Evolutionary conservation across 805 yeast genomes (phyloP).

Genomic region (Metschnikowia santaceciliae): DNA sequence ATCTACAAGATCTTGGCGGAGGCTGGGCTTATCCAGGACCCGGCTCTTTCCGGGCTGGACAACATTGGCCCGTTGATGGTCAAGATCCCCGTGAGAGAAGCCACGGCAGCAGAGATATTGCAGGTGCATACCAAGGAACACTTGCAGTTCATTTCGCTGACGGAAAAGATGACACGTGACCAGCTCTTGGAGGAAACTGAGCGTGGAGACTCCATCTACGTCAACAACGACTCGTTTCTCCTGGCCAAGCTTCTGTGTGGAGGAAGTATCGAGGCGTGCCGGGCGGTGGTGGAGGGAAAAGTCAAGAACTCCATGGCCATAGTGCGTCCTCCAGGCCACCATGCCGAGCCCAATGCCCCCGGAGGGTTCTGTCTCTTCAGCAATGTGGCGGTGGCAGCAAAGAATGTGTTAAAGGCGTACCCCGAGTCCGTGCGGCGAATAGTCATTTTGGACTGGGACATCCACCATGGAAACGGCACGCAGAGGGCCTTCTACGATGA

Average conservation of each 20-base stretch:
- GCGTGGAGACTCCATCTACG: slow-evolving; percentile 89
- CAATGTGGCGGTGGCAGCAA: slow-evolving; percentile 96
- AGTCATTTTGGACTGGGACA: slow-evolving; percentile 93
- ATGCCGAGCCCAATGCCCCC: slow-evolving; percentile 95
- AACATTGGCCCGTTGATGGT: slow-evolving; percentile 83
- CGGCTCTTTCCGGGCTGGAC: slow-evolving; percentile 64
- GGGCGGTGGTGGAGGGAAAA: slow-evolving; percentile 87
- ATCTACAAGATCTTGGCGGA: slow-evolving; percentile 92
- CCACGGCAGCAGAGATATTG: slow-evolving; percentile 78
- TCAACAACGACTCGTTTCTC: slow-evolving; percentile 81
- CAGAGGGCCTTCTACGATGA: slow-evolving; percentile 88
- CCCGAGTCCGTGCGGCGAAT: slow-evolving; percentile 86
- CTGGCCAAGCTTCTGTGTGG: slow-evolving; percentile 94
- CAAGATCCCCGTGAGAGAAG: slow-evolving; percentile 88
- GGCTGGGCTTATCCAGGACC: slow-evolving; percentile 83
- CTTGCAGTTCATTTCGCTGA: slow-evolving; percentile 66
- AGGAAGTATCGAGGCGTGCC: slow-evolving; percentile 94
- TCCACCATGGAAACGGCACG: slow-evolving; percentile 98
- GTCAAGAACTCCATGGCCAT: slow-evolving; percentile 92
- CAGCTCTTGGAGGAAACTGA: slow-evolving; percentile 79
- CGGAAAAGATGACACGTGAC: slow-evolving; percentile 74
- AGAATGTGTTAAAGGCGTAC: slow-evolving; percentile 70
- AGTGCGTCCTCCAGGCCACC: slow-evolving; percentile 99
- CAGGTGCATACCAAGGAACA: slow-evolving; percentile 84
- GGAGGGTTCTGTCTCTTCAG: slow-evolving; percentile 97